These are phyloP conservation scores for Suillus discolor DNA, from an alignment of 768 basidiomycete species.

Conservation along the genomic window DNA sequence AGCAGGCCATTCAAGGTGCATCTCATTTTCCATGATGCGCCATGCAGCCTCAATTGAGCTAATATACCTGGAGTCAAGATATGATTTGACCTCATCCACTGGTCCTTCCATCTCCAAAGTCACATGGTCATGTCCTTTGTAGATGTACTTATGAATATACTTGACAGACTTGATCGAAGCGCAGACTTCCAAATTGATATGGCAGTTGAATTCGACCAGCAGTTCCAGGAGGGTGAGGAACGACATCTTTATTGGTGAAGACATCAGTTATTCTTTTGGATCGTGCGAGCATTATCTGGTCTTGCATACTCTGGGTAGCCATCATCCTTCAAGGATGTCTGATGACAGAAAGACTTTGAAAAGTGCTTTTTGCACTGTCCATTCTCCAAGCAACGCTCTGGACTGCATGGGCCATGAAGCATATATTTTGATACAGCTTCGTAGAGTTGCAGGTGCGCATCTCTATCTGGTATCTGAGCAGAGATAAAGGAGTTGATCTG, in stretches of 20 bases:
- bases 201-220: slow-evolving; percentile 39
- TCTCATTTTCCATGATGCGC: slow-evolving; percentile 35
- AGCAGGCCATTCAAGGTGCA: slow-evolving; percentile 37
- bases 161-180: slow-evolving; percentile 41
- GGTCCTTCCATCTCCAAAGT: slow-evolving; percentile 35
- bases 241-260: slow-evolving; percentile 44
- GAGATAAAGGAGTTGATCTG: slow-evolving; percentile 44
- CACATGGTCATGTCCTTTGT: slow-evolving; percentile 48
- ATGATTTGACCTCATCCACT: slow-evolving; percentile 37
- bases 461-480: slow-evolving; percentile 46
- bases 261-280: slow-evolving; percentile 21
- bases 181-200: slow-evolving; percentile 53
- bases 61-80: slow-evolving; percentile 42
- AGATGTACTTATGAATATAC: slow-evolving; percentile 51
- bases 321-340: slow-evolving; percentile 39
- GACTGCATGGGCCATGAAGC: slow-evolving; percentile 48
- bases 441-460: slow-evolving; percentile 40
- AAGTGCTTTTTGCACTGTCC: slow-evolving; percentile 45
- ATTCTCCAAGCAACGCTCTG: slow-evolving; percentile 41
- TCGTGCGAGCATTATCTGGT: slow-evolving; percentile 35
- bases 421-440: slow-evolving; percentile 41
- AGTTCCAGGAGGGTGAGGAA: slow-evolving; percentile 44
- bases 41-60: slow-evolving; percentile 38
- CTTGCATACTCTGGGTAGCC: slow-evolving; percentile 43
- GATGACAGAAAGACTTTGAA: slow-evolving; percentile 40